phyloP scores from a whole-genome alignment of 495 filamentous ascomycete species.

The Letharia lupina region DNA sequence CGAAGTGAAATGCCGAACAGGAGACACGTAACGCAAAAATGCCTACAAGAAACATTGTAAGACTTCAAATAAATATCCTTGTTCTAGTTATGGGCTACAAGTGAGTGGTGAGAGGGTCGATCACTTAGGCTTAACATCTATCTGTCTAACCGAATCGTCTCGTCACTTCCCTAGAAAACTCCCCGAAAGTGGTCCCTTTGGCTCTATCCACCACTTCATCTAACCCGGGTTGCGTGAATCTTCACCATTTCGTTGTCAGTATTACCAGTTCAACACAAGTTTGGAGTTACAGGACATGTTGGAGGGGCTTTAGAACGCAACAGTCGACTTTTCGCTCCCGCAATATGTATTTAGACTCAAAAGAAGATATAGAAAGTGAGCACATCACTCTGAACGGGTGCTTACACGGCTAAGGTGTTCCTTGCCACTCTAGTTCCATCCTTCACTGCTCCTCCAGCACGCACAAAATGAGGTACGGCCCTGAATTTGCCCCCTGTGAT shows the following conservation, averaged over 20 bases:
- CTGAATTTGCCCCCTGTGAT: slow-evolving; percentile 85
- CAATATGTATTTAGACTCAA: neutral
- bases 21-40: neutral
- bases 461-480: slow-evolving; percentile 94
- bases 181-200: slow-evolving; percentile 67
- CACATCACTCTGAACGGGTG: neutral
- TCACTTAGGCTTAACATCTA: neutral
- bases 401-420: slow-evolving; percentile 77
- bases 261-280: neutral
- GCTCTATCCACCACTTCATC: slow-evolving; percentile 72
- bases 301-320: neutral
- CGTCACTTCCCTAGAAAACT: slow-evolving; percentile 79
- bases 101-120: neutral
- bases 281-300: neutral
- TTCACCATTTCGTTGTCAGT: neutral
- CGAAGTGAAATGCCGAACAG: neutral
- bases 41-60: neutral
- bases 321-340: neutral
- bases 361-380: neutral
- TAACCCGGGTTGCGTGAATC: slow-evolving; percentile 91
- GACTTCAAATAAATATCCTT: neutral
- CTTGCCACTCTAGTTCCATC: slow-evolving; percentile 54
- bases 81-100: neutral
- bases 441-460: slow-evolving; percentile 47
- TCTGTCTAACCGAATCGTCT: slow-evolving; percentile 37